Base-by-base conservation (phyloP, 768 basidiomycete species). In the Lactarius pseudohatsudake region DNA sequence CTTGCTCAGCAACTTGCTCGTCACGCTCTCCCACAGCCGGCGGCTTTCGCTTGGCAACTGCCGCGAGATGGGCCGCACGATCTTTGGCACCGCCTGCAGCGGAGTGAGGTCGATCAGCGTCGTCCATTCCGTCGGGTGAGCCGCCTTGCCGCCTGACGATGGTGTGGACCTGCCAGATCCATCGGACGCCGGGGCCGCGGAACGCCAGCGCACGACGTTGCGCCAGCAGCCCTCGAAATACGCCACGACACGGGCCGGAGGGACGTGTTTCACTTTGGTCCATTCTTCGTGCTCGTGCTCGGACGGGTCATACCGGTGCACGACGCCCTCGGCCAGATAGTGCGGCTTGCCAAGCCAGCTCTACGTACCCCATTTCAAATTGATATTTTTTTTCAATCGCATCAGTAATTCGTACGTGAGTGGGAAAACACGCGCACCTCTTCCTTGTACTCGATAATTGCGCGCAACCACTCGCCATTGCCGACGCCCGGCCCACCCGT, bases 381-480 rank as follows among this genome's bases (percentile, higher is more conserved):
- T 16, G 38, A 15, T 15, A 40, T 34, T 20, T 9, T n/a, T n/a
- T 62, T n/a, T n/a, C 63, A 32, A 43, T 32, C 30, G 26, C 1
- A n/a, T 59, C 18, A 62, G n/a, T 10, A 34, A 10, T 13, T n/a
- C 34, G 20, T 13, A 9, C 4, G 34, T 22, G 20, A 34, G 2
- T 20, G 28, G 15, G 15, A 15, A 15, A 53, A 62, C 64, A 30
- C 40, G 74, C 87, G 54, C 66, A 92, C 92, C 86, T 99, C 96
- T 74, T 99, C 97, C 78, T 94, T 95, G 79, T 96, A 98, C 72
- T 96, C 93, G 64, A 97, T 85, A 70, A 98, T 82, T 4, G 94
- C 83, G 66, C 96, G 83, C 72, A 91, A 86, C 73, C 83, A 85
- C 68, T 83, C 79, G 41, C 81, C 83, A 16, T 81, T 80, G 65